Conservation (phyloP, 352 stramenopile species). For the Phytophthora ramorum region DNA sequence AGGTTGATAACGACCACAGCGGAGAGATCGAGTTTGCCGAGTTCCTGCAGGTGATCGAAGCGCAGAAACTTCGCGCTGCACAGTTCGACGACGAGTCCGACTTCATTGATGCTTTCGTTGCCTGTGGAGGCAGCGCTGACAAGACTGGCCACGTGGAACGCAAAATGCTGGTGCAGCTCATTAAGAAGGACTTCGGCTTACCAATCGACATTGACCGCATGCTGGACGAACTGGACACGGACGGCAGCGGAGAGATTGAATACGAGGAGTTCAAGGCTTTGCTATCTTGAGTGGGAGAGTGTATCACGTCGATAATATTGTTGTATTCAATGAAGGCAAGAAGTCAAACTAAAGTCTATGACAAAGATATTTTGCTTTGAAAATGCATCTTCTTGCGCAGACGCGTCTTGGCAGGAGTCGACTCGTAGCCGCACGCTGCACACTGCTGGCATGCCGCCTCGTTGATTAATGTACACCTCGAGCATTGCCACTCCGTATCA, state of each 20-base stretch:
- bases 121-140: slow-evolving; percentile 92
- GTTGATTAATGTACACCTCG: slow-evolving; percentile 84
- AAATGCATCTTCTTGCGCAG: slow-evolving; percentile 77
- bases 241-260: slow-evolving; percentile 95
- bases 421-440: slow-evolving; percentile 72
- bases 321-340: slow-evolving; percentile 6
- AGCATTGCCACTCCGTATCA: slow-evolving; percentile 67
- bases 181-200: slow-evolving; percentile 96
- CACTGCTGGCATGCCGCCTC: slow-evolving; percentile 56
- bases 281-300: slow-evolving; percentile 60
- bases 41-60: slow-evolving; percentile 98
- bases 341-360: slow-evolving; percentile 39
- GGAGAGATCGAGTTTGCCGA: slow-evolving; percentile 97
- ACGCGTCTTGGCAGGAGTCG: slow-evolving; percentile 57
- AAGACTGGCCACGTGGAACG: slow-evolving; percentile 94
- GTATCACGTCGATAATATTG: background rate
- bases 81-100: slow-evolving; percentile 97
- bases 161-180: slow-evolving; percentile 92
- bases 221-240: slow-evolving; percentile 95
- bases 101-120: slow-evolving; percentile 97
- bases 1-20: slow-evolving; percentile 94
- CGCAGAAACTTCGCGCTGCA: slow-evolving; percentile 94
- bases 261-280: slow-evolving; percentile 97
- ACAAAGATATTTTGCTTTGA: slow-evolving; percentile 80
- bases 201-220: slow-evolving; percentile 97